A percentile compares a stretch with the other conserved stretches of the same genome.
phyloP scores from a whole-genome alignment of 2,329 filamentous ascomycete genomes.

The Ophiostoma sp. region DNA sequence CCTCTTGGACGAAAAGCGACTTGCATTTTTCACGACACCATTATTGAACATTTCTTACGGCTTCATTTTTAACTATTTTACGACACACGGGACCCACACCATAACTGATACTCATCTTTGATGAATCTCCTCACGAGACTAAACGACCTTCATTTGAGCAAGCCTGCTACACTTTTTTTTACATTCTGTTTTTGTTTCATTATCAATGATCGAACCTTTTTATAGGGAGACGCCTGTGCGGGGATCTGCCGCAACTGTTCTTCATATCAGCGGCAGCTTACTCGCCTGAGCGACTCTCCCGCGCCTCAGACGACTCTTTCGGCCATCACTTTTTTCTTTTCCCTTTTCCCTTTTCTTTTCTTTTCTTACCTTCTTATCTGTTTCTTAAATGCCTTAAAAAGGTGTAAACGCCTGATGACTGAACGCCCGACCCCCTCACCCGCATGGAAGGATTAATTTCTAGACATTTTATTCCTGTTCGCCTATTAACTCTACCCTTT shows the following conservation, averaged over 20 bases:
- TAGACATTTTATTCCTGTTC: conserved; percentile 23
- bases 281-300: not conserved
- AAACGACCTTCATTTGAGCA: conserved; percentile 24
- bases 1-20: conserved; percentile 21
- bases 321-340: not conserved
- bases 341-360: not conserved
- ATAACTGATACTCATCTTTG: conserved; percentile 14
- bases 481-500: conserved; percentile 10
- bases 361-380: conserved; percentile 13
- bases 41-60: not conserved
- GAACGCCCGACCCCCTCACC: conserved; percentile 24
- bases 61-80: conserved; percentile 16
- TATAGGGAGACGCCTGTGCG: not conserved
- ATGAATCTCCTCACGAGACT: conserved; percentile 21
- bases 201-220: not conserved
- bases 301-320: conserved; percentile 14
- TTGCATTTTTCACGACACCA: conserved; percentile 24
- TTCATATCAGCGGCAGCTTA: not conserved
- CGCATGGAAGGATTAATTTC: conserved; percentile 29
- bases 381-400: conserved; percentile 26
- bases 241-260: not conserved
- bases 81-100: conserved; percentile 26
- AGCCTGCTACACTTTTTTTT: conserved; percentile 20
- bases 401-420: conserved; percentile 29
- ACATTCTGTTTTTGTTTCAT: conserved; percentile 10